A percentile compares a stretch with the other conserved stretches of the same genome.
Evolutionary conservation across 148 eudicot species (phyloP).

Genomic region (Rhododendron ferrugineum): DNA sequence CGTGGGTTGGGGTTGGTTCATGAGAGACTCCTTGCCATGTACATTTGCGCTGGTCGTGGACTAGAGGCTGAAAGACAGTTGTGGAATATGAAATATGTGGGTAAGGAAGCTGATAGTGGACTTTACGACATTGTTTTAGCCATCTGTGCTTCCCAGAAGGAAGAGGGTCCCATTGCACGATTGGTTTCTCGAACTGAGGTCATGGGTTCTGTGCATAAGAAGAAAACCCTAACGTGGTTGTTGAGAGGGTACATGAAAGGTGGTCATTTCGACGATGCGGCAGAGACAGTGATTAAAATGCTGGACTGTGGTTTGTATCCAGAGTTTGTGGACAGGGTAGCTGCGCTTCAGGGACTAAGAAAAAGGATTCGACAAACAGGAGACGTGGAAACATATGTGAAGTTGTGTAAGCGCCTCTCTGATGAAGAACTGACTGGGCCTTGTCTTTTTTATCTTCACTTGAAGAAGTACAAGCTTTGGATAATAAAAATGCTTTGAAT

Average conservation of each 20-base stretch:
- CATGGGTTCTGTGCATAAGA: slow-evolving; percentile 44
- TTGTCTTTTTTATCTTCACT: slow-evolving; percentile 66
- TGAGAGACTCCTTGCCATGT: slow-evolving; percentile 88
- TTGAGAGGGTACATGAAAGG: slow-evolving; percentile 85
- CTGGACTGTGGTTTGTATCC: slow-evolving; percentile 64
- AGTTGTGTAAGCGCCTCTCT: slow-evolving; percentile 67
- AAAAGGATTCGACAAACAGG: slow-evolving; percentile 50
- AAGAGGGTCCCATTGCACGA: slow-evolving; percentile 45
- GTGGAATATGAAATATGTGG: slow-evolving; percentile 73
- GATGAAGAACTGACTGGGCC: slow-evolving; percentile 78
- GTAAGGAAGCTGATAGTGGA: slow-evolving; percentile 56
- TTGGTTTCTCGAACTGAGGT: slow-evolving; percentile 61
- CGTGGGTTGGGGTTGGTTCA: slow-evolving; percentile 52
- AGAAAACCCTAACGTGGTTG: slow-evolving; percentile 75
- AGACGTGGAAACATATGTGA: slow-evolving; percentile 50
- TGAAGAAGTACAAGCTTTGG: slow-evolving; percentile 68
- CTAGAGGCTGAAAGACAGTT: slow-evolving; percentile 69
- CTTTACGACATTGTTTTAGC: slow-evolving; percentile 82
- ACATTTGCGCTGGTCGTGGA: slow-evolving; percentile 74
- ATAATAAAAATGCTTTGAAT: slow-evolving; percentile 56
- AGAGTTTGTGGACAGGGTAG: slow-evolving; percentile 58
- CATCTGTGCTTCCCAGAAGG: slow-evolving; percentile 74
- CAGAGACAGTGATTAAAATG: slow-evolving; percentile 61
- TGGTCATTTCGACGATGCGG: slow-evolving; percentile 63
- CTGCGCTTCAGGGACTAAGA: slow-evolving; percentile 75